Percentiles rank a stretch among this genome's conserved stretches.
Evolutionary conservation across 2,329 filamentous ascomycete genomes (phyloP).

Genomic region (Botrytis medusae): DNA sequence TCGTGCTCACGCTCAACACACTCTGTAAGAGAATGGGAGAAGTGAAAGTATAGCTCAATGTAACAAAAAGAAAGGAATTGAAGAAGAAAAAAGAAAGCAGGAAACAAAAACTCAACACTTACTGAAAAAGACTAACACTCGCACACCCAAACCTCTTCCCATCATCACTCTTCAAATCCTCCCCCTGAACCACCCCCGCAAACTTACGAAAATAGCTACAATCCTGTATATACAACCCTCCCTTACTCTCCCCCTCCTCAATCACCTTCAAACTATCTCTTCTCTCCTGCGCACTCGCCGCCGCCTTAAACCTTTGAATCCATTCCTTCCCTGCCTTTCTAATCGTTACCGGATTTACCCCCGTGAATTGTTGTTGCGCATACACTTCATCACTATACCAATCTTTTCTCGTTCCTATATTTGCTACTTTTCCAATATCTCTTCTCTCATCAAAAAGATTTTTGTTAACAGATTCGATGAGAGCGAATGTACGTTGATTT

Average conservation of each 20-base stretch:
- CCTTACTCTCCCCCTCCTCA: slow-evolving; percentile 12
- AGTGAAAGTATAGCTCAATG: not conserved
- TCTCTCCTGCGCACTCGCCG: not conserved
- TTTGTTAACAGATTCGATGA: slow-evolving; percentile 9
- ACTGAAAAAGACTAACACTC: slow-evolving; percentile 46
- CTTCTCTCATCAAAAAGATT: slow-evolving; percentile 11
- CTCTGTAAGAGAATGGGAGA: not conserved
- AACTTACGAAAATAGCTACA: slow-evolving; percentile 36
- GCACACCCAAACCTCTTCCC: slow-evolving; percentile 39
- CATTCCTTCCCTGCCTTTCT: slow-evolving; percentile 26
- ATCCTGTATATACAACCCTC: slow-evolving; percentile 32
- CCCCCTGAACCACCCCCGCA: slow-evolving; percentile 12
- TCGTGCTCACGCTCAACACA: not conserved
- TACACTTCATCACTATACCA: slow-evolving; percentile 42
- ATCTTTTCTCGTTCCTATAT: slow-evolving; percentile 27
- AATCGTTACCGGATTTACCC: slow-evolving; percentile 39
- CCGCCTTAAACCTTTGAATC: slow-evolving; percentile 27
- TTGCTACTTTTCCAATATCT: slow-evolving; percentile 15
- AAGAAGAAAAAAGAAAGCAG: not conserved
- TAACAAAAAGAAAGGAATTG: not conserved
- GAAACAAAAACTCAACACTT: slow-evolving; percentile 35
- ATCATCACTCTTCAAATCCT: slow-evolving; percentile 24
- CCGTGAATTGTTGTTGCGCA: slow-evolving; percentile 44
- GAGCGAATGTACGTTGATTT: slow-evolving; percentile 8
- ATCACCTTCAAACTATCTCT: slow-evolving; percentile 22